A percentile compares a stretch with the other conserved stretches of the same genome.
Conservation (phyloP, 2,329 filamentous ascomycete genomes). For the Canariomyces notabilis region DNA sequence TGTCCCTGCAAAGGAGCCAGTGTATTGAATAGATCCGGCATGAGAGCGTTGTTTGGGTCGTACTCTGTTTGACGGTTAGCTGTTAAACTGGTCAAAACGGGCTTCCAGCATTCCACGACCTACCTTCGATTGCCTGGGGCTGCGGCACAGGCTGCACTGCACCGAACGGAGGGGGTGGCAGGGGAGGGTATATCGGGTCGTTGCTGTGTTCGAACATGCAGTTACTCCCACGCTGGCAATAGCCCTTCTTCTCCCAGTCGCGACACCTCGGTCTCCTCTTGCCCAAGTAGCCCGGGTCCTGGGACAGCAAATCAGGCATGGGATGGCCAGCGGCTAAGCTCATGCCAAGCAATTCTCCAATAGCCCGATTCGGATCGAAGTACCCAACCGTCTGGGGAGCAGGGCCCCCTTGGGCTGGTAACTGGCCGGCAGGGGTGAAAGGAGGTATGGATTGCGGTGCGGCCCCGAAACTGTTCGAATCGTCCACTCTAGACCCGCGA, state of each 20-base stretch:
- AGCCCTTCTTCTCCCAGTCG: slow-evolving; percentile 69
- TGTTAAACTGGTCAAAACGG: not conserved
- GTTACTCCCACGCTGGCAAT: slow-evolving; percentile 60
- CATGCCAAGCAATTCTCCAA: slow-evolving; percentile 11
- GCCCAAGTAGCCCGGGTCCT: slow-evolving; percentile 10
- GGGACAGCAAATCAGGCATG: slow-evolving; percentile 10
- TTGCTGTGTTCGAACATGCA: slow-evolving; percentile 67
- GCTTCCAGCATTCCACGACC: no score
- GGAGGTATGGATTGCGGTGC: slow-evolving; percentile 29
- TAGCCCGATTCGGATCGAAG: slow-evolving; percentile 12
- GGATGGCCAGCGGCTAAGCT: slow-evolving; percentile 10
- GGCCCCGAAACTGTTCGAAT: not conserved
- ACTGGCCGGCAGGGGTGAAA: slow-evolving; percentile 30
- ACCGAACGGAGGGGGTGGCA: slow-evolving; percentile 8
- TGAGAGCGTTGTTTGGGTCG: slow-evolving; percentile 47
- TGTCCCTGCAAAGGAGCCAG: slow-evolving; percentile 5
- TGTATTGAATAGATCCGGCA: slow-evolving; percentile 20
- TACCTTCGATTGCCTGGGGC: slow-evolving; percentile 32
- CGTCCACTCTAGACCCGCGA: slow-evolving; percentile 25
- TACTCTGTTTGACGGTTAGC: slow-evolving; percentile 42
- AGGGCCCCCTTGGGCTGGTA: slow-evolving; percentile 16
- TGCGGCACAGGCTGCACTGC: slow-evolving; percentile 22
- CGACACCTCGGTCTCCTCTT: slow-evolving; percentile 52
- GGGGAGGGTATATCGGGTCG: slow-evolving; percentile 40
- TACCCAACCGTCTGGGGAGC: slow-evolving; percentile 11